A percentile compares a stretch with the other conserved stretches of the same genome.
Conservation (phyloP, 2,329 filamentous ascomycete genomes). For the Remersonia thermophila region DNA sequence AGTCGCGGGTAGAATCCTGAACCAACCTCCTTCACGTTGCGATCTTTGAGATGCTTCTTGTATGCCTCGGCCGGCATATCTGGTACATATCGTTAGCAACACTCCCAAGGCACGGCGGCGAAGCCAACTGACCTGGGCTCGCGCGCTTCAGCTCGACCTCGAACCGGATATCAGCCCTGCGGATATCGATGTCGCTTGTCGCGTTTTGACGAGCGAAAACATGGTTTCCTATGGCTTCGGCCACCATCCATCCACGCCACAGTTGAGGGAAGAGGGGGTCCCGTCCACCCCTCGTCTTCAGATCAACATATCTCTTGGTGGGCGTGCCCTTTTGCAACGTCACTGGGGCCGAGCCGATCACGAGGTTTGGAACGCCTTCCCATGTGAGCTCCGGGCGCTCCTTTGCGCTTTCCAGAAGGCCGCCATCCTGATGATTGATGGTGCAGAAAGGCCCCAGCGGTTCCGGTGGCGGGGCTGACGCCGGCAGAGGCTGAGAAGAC, state of each 20-base stretch:
- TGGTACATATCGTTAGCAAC: not conserved
- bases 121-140: slow-evolving; percentile 2
- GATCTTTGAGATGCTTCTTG: slow-evolving; percentile 9
- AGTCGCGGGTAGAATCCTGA: too few relatives aligned
- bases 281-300: slow-evolving; percentile 13
- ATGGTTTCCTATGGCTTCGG: slow-evolving; percentile 17
- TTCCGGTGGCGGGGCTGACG: not conserved
- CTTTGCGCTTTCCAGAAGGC: slow-evolving; percentile 6
- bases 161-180: slow-evolving; percentile 14
- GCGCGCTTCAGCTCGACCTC: slow-evolving; percentile 14
- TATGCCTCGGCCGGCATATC: slow-evolving; percentile 15
- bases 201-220: slow-evolving; percentile 13
- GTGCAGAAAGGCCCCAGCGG: slow-evolving; percentile 1
- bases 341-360: slow-evolving; percentile 11
- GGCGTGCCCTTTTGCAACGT: slow-evolving; percentile 15
- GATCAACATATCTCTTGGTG: slow-evolving; percentile 16
- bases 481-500: not conserved
- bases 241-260: slow-evolving; percentile 13
- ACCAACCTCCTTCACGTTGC: slow-evolving; percentile 3
- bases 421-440: slow-evolving; percentile 6
- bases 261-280: slow-evolving; percentile 14
- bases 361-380: slow-evolving; percentile 14
- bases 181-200: slow-evolving; percentile 11
- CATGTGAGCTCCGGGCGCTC: slow-evolving; percentile 5
- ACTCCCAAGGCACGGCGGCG: too few relatives aligned